These are phyloP conservation scores for Pyrus betulifolia DNA, from an alignment of 306 rosid species.

Conservation along the genomic window DNA sequence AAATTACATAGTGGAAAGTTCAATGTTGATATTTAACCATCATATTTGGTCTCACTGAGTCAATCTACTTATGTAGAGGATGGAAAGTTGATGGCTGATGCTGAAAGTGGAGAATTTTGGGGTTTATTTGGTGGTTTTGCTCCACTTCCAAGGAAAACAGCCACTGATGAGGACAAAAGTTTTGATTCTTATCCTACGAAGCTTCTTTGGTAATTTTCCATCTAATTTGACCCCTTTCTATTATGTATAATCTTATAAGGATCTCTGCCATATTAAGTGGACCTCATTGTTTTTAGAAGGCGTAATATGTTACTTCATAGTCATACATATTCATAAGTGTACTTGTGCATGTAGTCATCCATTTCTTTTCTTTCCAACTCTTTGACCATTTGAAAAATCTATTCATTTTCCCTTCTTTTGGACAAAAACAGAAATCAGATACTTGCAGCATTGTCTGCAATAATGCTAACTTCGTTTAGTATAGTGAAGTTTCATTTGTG, in stretches of 20 bases:
- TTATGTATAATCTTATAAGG: constrained; percentile 5
- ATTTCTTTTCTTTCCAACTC: background rate
- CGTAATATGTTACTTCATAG: background rate
- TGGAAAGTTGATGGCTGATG: constrained; percentile 96
- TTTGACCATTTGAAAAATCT: background rate
- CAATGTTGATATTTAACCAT: constrained; percentile 13
- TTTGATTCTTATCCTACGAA: constrained; percentile 58
- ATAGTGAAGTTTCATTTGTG: constrained; percentile 10
- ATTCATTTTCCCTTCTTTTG: background rate
- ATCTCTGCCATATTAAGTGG: background rate
- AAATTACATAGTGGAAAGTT: constrained; percentile 4
- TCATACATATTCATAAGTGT: background rate
- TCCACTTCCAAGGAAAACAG: constrained; percentile 87
- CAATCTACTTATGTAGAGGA: constrained; percentile 59
- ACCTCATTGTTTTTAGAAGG: background rate
- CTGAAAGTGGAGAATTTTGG: constrained; percentile 97
- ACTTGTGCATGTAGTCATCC: background rate
- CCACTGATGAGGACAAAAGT: constrained; percentile 47
- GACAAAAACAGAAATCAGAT: background rate
- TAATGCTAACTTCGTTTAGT: background rate
- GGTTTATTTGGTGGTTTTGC: constrained; percentile 95
- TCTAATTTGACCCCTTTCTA: constrained; percentile 8
- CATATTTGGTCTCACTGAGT: constrained; percentile 20
- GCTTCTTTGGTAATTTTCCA: constrained; percentile 60
- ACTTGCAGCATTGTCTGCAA: background rate